Evolutionary conservation across 345 rosid genomes (phyloP), one percentile per base, ranked within the genome.

Genomic region (Acer campestre): DNA sequence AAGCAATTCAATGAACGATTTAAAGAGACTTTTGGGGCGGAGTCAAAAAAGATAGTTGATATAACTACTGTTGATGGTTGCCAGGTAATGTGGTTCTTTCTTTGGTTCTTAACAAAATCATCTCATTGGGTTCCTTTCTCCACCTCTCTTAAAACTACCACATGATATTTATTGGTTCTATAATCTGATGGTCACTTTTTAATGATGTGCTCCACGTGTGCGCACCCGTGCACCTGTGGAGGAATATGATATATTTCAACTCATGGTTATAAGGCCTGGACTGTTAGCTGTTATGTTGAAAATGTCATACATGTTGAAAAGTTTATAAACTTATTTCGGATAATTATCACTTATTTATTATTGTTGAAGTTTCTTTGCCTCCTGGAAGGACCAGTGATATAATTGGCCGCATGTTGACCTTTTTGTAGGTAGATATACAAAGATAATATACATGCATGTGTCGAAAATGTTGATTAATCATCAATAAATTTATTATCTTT

Each of bases 61-160:
- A 92, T 96, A 71, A 92, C 90, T 73, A 96, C 97, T 11, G 94
- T 94, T 53, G 98, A 96, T 76, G 99, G 99, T 71, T 96, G 94
- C 85, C 99, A 96, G 99, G 99, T 95, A 83, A 77, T 67, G 63
- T 69, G 42, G 38, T 56, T 10, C 48, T 40, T 40, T 40, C 44
- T 44, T 44, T 44, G 11, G 48, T 31, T 59, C 56, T 71, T 53
- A 77, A 22, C 18, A 42, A 27, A 71, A n/a, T 31, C 22, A 49
- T 4, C 44, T 67, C 5, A 38, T 46, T n/a, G 11, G 6, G 2
- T 42, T 61, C 23, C 16, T 59, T 61, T 55, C 38, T 3, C 23
- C 35, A 13, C 20, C n/a, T 55, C 4, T 55, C 13, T 71, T 25
- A 35, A 55, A 55, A 35, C 11, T 20, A 42, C 27, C 35, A 14